A percentile compares a stretch with the other conserved stretches of the same genome.
phyloP scores from a whole-genome alignment of 495 filamentous ascomycete genomes.

The Penicillium flavigenum region DNA sequence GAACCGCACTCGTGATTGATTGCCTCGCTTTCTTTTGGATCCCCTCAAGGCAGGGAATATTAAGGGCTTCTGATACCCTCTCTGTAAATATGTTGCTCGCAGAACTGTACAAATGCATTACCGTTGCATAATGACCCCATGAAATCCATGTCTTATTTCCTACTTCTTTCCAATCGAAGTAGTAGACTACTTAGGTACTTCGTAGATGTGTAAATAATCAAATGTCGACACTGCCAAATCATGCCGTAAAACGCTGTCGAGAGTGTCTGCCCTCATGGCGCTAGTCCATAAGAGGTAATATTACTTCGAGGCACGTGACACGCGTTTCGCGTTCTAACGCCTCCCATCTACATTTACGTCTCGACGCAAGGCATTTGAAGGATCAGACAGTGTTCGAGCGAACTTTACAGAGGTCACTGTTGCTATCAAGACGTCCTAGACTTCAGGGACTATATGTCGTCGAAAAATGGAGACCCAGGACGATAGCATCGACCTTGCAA shows the following conservation, averaged over 20 bases:
- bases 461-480: constrained; percentile 47
- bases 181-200: too few relatives aligned
- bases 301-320: constrained; percentile 40
- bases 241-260: background rate
- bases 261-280: constrained; percentile 2
- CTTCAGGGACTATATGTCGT: background rate
- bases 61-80: constrained; percentile 24
- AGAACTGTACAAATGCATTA: constrained; percentile 7
- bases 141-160: background rate
- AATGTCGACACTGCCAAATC: background rate
- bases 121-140: constrained; percentile 7
- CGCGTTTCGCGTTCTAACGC: constrained; percentile 17
- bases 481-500: constrained; percentile 47
- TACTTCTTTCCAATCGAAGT: background rate
- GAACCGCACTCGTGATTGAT: constrained; percentile 71
- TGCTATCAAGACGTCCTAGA: background rate
- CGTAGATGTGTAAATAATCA: too few relatives aligned
- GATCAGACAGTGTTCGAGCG: background rate
- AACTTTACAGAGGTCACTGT: too few relatives aligned
- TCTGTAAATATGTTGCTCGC: constrained; percentile 6
- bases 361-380: background rate
- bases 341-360: background rate
- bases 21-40: constrained; percentile 41
- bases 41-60: background rate
- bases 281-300: constrained; percentile 35